Base-by-base conservation (phyloP, 495 filamentous ascomycete species). In the Stereocaulon alpinum region DNA sequence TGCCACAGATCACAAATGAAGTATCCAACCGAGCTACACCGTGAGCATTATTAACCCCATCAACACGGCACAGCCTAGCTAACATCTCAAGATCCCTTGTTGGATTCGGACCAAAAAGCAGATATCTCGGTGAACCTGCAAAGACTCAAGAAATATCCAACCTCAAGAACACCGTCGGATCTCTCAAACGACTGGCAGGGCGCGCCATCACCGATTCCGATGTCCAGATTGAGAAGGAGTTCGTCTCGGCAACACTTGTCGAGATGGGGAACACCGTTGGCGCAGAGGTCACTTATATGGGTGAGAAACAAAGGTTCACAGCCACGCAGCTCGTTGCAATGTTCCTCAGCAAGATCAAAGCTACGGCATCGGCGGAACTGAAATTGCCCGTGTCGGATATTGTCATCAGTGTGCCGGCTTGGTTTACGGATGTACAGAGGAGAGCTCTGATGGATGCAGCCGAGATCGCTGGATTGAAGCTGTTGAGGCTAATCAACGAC, bases 71-170 rank as follows among this genome's bases (percentile, higher is more conserved):
- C 63, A 48, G 18, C 61, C 53, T 61, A 58, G 56, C 69, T 73
- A 62, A 76, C 67, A 61, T 44, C 40, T 56, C 65, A 61, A 96
- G 91, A 56, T 87, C 93, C 63, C 81, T 99, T 59, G 93, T 99
- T 62, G 89, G 89, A 68, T 99, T 97, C 74, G 90, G 87, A 55
- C 86, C 89, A 67, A 94, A 92, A 76, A 87, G 82, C 70, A 85
- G 93, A 79, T 91, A 91, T 67, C 81, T 97, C 61, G 93, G 93
- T 62, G 93, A 97, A 76, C 74, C 88, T 55, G 93, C 93, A 56
- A 97, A 97, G 82, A 97, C 91, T 64, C 92, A 95, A 78, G 94
- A 97, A 78, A 92, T 95, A 69, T 96, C 92, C 63, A 99, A 99
- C 77, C 81, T 99, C 64, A 99, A 96, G 80, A 99, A 97, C 80